Conservation (phyloP, 306 rosid species). For the Trifolium subterraneum region DNA sequence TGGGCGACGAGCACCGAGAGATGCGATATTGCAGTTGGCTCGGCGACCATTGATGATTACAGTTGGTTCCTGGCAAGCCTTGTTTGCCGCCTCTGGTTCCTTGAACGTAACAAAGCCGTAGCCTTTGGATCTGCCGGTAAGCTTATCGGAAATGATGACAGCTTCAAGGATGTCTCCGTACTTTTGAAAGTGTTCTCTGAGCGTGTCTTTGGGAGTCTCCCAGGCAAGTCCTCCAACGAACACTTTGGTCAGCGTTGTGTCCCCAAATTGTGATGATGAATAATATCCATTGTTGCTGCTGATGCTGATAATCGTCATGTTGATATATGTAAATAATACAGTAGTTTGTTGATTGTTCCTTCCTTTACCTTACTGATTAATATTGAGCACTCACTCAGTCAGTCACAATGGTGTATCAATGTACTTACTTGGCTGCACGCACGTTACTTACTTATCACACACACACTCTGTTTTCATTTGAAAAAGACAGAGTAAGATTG, state of each 20-base stretch:
- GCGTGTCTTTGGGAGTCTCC: conserved; percentile 79
- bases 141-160: conserved; percentile 76
- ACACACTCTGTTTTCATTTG: not conserved
- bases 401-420: no score
- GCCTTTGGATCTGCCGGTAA: conserved; percentile 94
- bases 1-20: conserved; percentile 79
- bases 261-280: conserved; percentile 51
- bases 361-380: not conserved
- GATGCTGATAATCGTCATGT: not conserved
- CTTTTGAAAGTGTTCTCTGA: conserved; percentile 75
- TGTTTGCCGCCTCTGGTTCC: conserved; percentile 79
- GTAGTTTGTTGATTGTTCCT: no score
- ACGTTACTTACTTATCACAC: not conserved
- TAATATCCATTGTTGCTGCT: conserved; percentile 18
- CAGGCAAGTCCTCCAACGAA: conserved; percentile 87
- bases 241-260: conserved; percentile 74
- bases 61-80: conserved; percentile 74
- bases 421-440: not conserved
- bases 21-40: conserved; percentile 88
- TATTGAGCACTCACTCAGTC: not conserved
- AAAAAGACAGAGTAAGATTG: not conserved
- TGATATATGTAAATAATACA: no score
- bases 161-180: conserved; percentile 86
- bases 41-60: conserved; percentile 80
- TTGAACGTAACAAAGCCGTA: conserved; percentile 86